Evolutionary conservation across 805 yeast species (phyloP).

Genomic region (Yarrowia osloensis): DNA sequence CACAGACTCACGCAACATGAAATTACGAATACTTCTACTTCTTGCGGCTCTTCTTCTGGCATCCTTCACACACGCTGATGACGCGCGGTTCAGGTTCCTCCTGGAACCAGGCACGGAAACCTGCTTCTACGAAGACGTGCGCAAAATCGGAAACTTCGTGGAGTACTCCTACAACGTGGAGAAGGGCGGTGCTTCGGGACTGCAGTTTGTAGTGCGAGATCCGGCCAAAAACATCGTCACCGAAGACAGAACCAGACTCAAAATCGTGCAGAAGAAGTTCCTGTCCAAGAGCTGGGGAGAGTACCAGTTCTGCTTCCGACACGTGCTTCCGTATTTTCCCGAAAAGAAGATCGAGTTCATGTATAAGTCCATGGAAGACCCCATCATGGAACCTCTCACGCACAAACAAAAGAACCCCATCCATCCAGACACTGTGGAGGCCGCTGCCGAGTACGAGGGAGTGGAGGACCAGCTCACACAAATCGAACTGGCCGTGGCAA

Average conservation of each 20-base stretch:
- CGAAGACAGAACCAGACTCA: background rate
- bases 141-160: slow-evolving; percentile 24
- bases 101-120: slow-evolving; percentile 19
- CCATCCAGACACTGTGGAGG: background rate
- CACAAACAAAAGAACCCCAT: background rate
- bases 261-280: background rate
- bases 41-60: background rate
- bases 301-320: slow-evolving; percentile 19
- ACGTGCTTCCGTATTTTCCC: slow-evolving; percentile 1
- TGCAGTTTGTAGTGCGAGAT: background rate
- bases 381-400: slow-evolving; percentile 13
- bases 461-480: background rate
- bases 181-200: slow-evolving; percentile 13
- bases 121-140: slow-evolving; percentile 16
- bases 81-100: background rate
- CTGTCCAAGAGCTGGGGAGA: slow-evolving; percentile 11
- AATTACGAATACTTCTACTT: background rate
- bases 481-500: slow-evolving; percentile 9
- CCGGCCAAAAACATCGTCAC: background rate
- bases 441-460: background rate
- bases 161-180: slow-evolving; percentile 21
- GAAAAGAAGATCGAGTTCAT: slow-evolving; percentile 14
- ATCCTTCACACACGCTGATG: background rate
- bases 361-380: background rate
- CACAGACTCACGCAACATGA: background rate